Conservation (phyloP, 805 yeast species). For the Wickerhamiella shivajii region DNA sequence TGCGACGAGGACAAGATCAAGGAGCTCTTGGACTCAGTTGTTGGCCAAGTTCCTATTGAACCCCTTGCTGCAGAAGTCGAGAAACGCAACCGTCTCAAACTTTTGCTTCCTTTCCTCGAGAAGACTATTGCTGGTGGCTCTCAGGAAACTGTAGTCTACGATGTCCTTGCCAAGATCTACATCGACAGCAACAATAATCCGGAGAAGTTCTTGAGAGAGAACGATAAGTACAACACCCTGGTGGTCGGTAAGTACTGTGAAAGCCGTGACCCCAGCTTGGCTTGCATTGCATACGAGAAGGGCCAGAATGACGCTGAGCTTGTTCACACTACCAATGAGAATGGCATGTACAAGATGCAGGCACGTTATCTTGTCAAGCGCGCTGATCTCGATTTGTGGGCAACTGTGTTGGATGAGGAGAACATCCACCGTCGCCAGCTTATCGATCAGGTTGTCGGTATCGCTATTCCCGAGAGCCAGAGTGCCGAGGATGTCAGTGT, state of each 20-base stretch:
- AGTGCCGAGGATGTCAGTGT: constrained; percentile 86
- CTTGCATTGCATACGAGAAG: constrained; percentile 93
- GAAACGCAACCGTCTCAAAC: constrained; percentile 84
- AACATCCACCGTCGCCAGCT: constrained; percentile 81
- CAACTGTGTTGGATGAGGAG: constrained; percentile 55
- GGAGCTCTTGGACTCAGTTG: constrained; percentile 62
- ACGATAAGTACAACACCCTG: constrained; percentile 77
- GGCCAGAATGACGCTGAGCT: constrained; percentile 86
- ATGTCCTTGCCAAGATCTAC: constrained; percentile 93
- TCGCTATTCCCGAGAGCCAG: constrained; percentile 97
- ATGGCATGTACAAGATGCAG: constrained; percentile 96
- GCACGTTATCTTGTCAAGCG: constrained; percentile 87
- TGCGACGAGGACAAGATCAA: constrained; percentile 86
- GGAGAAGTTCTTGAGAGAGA: constrained; percentile 88
- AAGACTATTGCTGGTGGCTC: constrained; percentile 69
- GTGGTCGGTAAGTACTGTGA: constrained; percentile 97
- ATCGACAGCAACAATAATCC: constrained; percentile 97
- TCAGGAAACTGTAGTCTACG: constrained; percentile 80
- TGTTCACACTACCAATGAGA: constrained; percentile 85
- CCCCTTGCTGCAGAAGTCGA: constrained; percentile 89
- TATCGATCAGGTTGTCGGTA: constrained; percentile 86
- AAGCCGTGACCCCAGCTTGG: constrained; percentile 96
- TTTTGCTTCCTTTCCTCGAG: constrained; percentile 85
- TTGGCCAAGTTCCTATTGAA: constrained; percentile 88
- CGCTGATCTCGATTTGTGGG: constrained; percentile 79